phyloP scores from a whole-genome alignment of 257 asterid species.

The Solanum appendiculatum region DNA sequence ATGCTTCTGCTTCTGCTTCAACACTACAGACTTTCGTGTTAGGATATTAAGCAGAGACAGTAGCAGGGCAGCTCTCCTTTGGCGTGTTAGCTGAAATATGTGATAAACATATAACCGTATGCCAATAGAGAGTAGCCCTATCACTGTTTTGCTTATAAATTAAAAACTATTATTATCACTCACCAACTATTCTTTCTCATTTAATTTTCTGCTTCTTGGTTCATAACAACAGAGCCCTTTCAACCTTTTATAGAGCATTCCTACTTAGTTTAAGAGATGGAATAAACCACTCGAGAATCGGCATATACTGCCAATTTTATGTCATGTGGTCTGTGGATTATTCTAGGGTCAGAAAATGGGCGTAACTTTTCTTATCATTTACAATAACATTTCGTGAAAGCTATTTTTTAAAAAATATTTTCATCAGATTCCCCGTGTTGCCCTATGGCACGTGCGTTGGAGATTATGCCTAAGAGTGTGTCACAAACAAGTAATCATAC shows the following conservation, averaged over 20 bases:
- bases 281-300: neutral
- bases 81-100: constrained; percentile 18
- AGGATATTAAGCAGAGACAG: no score
- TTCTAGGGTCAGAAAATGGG: neutral
- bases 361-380: neutral
- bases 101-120: neutral
- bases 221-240: neutral
- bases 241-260: neutral
- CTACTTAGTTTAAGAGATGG: neutral
- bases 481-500: neutral
- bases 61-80: no score
- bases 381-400: neutral
- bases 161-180: neutral
- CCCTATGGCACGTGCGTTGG: neutral
- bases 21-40: no score
- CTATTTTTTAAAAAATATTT: no score
- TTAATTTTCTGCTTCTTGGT: neutral
- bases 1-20: no score
- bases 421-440: neutral
- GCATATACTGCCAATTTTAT: neutral
- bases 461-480: neutral
- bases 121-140: constrained; percentile 47
- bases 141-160: constrained; percentile 25
- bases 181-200: neutral
- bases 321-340: neutral